phyloP scores from a whole-genome alignment of 2,329 filamentous ascomycete species.

The Cladosporium sp. region DNA sequence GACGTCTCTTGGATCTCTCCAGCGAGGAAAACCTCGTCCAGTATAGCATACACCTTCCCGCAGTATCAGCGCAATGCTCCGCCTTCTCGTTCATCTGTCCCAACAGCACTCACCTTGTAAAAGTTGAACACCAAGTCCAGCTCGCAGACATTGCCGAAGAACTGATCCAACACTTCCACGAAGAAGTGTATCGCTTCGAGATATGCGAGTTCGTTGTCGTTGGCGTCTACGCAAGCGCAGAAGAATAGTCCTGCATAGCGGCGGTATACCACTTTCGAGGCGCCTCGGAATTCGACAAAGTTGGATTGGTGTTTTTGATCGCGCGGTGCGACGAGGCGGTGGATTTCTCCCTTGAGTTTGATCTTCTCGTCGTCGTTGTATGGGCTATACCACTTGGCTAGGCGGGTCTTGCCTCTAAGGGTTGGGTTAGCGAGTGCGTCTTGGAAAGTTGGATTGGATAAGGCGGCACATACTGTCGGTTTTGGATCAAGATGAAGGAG shows the following conservation, averaged over 20 bases:
- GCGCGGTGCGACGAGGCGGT: constrained; percentile 93
- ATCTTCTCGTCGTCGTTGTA: constrained; percentile 99
- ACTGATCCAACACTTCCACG: constrained; percentile 95
- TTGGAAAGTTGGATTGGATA: too few species aligned
- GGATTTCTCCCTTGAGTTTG: constrained; percentile 98
- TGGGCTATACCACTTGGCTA: constrained; percentile 98
- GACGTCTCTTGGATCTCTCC: constrained; percentile 99
- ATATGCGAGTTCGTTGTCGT: constrained; percentile 96
- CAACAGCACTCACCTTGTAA: constrained; percentile 57
- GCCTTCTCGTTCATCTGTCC: background rate
- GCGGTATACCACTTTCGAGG: constrained; percentile 89
- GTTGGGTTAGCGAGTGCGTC: constrained; percentile 15
- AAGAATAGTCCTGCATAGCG: constrained; percentile 98
- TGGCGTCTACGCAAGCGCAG: constrained; percentile 97
- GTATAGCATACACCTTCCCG: constrained; percentile 82
- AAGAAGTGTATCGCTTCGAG: constrained; percentile 99
- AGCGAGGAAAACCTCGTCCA: constrained; percentile 96
- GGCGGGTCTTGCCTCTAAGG: constrained; percentile 86
- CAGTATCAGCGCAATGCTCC: constrained; percentile 6
- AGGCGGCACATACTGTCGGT: constrained; percentile 91
- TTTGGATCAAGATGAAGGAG: constrained; percentile 87
- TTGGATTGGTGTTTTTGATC: constrained; percentile 99
- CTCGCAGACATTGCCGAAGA: constrained; percentile 99
- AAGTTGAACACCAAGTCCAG: constrained; percentile 79
- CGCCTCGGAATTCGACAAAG: constrained; percentile 92